Percentiles rank a stretch among this genome's conserved stretches.
phyloP scores from a whole-genome alignment of 2,329 filamentous ascomycete species.

The Rhynchosporium agropyri region DNA sequence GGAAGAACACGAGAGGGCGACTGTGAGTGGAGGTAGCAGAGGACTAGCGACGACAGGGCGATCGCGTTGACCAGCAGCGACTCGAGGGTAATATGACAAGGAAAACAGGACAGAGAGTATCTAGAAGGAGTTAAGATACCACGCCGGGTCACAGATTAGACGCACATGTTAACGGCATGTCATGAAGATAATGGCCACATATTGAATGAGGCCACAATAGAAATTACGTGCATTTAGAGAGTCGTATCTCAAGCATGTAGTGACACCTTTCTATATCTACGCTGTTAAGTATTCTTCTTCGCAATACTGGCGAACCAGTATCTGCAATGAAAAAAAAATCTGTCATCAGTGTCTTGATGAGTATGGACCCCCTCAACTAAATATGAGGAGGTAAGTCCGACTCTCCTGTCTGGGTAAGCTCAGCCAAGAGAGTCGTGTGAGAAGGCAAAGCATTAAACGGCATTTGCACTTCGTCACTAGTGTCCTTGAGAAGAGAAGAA shows the following conservation, averaged over 20 bases:
- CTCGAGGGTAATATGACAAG: too few relatives aligned
- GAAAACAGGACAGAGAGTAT: too few relatives aligned
- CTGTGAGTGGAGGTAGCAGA: too few relatives aligned
- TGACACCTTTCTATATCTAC: background rate
- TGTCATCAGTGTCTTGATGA: background rate
- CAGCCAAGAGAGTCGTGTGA: too few relatives aligned
- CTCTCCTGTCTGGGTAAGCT: background rate
- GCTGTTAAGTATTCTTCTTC: background rate
- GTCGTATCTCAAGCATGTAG: too few relatives aligned
- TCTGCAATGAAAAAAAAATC: conserved; percentile 3
- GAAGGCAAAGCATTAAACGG: background rate
- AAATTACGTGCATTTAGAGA: too few relatives aligned
- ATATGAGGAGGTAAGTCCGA: background rate
- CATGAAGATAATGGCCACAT: too few relatives aligned
- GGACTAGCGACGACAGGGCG: background rate
- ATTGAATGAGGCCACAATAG: too few relatives aligned
- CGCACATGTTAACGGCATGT: too few relatives aligned
- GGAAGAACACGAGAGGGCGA: background rate
- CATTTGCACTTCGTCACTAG: background rate
- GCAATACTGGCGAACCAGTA: conserved; percentile 6
- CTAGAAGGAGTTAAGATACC: too few relatives aligned
- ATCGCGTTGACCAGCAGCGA: background rate
- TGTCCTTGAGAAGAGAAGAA: background rate
- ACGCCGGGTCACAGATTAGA: too few relatives aligned
- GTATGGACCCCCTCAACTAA: background rate